Evolutionary conservation across 1,284 basidiomycete species (phyloP), one percentile per base, ranked within the genome.

Genomic region (Moesziomyces sp.): DNA sequence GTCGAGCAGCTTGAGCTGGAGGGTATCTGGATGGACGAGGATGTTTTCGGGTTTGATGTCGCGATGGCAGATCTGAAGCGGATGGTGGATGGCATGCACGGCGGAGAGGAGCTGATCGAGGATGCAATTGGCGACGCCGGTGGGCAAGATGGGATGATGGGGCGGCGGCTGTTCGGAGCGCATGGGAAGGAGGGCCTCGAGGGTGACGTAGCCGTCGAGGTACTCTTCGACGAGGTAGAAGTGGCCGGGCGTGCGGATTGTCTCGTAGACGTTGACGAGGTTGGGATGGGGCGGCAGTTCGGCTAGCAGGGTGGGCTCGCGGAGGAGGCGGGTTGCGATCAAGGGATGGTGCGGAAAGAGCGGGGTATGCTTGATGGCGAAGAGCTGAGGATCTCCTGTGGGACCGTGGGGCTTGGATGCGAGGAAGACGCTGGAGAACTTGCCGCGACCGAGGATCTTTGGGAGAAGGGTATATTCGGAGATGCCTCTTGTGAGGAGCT

Each of bases 201-300:
- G 81, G 28, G 86, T 85, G 49, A 86, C 78, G 54, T 86, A 86
- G 1, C 85, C 85, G 1, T 85, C 86, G 13, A 88, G 83, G 49
- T 83, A 86, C 42, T 88, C 87, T 52, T 86, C 87, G 54, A 89
- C 85, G n/a, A 89, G 86, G 78, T 89, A 89, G 72, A 88, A 88
- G 74, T 88, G 87, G 3, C 87, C 87, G 5, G 86, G 84, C 0
- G 88, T 88, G 5, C 87, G 80, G 26, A 88, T 86, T 52, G 86
- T 87, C 40, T 87, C 87, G 65, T 86, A 85, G 3, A 88, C 87
- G 44, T 85, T 84, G 65, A 88, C 86, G 24, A 88, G 83, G 68
- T 87, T 88, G 1, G 87, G 88, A 77, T 88, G 88, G 1, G 86
- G 86, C 0, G 86, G 86, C 1, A 89, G 83, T 74, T 88, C 86